Conservation (phyloP, 2,329 filamentous ascomycete species). For the Rhynchosporium agropyri region DNA sequence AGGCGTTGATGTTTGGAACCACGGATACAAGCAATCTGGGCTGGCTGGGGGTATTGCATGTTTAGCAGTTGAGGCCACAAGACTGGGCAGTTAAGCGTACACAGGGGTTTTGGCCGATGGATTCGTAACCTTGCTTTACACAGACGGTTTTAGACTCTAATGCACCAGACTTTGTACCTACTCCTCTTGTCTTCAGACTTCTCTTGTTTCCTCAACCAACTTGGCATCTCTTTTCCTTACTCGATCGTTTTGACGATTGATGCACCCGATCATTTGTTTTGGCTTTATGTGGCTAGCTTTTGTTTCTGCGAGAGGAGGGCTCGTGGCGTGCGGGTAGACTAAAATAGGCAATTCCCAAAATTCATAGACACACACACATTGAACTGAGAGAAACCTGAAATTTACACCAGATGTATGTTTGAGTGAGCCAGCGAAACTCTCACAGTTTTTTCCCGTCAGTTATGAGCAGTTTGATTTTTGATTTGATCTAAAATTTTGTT, state of each 20-base stretch:
- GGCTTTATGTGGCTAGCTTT: conserved; percentile 15
- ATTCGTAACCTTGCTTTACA: conserved; percentile 39
- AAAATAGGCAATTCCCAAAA: conserved; percentile 40
- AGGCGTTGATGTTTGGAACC: conserved; percentile 42
- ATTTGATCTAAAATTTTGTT: conserved; percentile 20
- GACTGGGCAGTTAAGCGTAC: conserved; percentile 33
- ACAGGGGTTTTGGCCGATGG: conserved; percentile 36
- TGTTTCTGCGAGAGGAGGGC: conserved; percentile 11
- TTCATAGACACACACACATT: conserved; percentile 1
- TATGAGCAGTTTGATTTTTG: conserved; percentile 14
- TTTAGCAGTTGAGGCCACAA: conserved; percentile 37
- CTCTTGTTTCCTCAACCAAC: conserved; percentile 12
- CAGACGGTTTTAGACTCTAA: conserved; percentile 40
- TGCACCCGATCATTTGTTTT: conserved; percentile 25
- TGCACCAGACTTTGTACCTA: conserved; percentile 38
- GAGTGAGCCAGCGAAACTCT: background rate
- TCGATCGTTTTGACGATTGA: conserved; percentile 17
- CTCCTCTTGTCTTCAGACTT: conserved; percentile 26
- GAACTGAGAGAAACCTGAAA: background rate
- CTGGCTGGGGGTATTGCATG: conserved; percentile 39
- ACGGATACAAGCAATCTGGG: conserved; percentile 38
- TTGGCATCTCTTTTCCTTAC: conserved; percentile 20
- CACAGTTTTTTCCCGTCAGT: background rate
- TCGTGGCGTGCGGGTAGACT: conserved; percentile 30
- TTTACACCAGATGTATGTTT: background rate